Conservation (phyloP, 2,329 filamentous ascomycete genomes). For the Nothomitra cinnamomea region DNA sequence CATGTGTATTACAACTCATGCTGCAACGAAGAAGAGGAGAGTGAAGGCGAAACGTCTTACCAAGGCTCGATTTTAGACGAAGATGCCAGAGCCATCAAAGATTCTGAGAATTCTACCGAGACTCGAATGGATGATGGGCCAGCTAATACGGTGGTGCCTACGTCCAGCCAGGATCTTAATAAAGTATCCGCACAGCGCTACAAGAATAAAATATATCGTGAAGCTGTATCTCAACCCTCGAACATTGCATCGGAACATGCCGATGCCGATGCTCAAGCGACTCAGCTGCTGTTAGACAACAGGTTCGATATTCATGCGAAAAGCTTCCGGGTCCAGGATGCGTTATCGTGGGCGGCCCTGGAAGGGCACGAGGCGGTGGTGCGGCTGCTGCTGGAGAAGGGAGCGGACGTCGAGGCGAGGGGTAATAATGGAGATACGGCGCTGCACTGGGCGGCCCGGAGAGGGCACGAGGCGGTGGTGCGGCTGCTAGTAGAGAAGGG, state of each 20-base stretch:
- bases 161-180: not conserved
- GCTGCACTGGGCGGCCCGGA: not conserved
- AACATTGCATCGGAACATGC: not conserved
- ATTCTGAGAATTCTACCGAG: not conserved
- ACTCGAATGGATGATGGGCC: not conserved
- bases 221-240: not conserved
- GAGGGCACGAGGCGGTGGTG: not conserved
- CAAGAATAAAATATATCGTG: not conserved
- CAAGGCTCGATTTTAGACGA: not conserved
- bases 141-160: not conserved
- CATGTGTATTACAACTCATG: not conserved
- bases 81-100: not conserved
- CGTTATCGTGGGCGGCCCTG: not conserved
- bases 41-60: not conserved
- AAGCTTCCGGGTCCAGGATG: not conserved
- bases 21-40: not conserved
- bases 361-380: not conserved
- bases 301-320: not conserved
- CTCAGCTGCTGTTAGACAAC: not conserved
- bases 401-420: not conserved
- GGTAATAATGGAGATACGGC: not conserved
- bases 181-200: not conserved
- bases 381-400: not conserved
- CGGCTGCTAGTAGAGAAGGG: not conserved
- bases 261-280: not conserved